Percentiles rank a stretch among this genome's conserved stretches.
Evolutionary conservation across 495 filamentous ascomycete species (phyloP).

Genomic region (Hypoxylon subgilvum): DNA sequence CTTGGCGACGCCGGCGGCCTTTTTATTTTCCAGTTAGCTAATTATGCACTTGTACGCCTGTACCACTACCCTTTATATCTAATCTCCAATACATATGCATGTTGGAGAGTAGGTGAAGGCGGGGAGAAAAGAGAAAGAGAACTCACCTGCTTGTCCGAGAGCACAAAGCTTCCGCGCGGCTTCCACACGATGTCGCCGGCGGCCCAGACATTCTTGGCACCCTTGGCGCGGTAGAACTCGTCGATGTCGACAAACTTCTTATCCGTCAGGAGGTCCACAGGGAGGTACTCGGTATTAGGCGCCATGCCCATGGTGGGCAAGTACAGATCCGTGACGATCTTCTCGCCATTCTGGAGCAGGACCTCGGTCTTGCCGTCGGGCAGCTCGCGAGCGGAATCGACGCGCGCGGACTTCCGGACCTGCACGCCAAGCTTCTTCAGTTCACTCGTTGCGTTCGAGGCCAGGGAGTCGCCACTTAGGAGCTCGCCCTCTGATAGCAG

Average conservation of each 20-base stretch:
- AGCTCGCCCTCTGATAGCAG: slow-evolving; percentile 54
- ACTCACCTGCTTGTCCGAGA: slow-evolving; percentile 53
- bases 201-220: slow-evolving; percentile 56
- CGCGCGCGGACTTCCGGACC: slow-evolving; percentile 48
- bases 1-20: slow-evolving; percentile 52
- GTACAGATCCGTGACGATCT: slow-evolving; percentile 61
- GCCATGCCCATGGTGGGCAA: slow-evolving; percentile 65
- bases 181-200: slow-evolving; percentile 58
- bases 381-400: slow-evolving; percentile 31
- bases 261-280: slow-evolving; percentile 54
- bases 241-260: slow-evolving; percentile 63
- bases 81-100: background rate
- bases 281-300: slow-evolving; percentile 67
- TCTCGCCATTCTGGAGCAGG: slow-evolving; percentile 47
- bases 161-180: slow-evolving; percentile 53
- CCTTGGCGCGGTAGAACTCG: slow-evolving; percentile 58
- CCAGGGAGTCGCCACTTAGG: slow-evolving; percentile 46
- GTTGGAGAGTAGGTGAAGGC: background rate
- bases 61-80: background rate
- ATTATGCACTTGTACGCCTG: background rate
- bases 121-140: background rate
- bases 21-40: background rate
- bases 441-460: slow-evolving; percentile 43
- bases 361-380: slow-evolving; percentile 48
- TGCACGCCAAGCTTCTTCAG: slow-evolving; percentile 60